These are phyloP conservation scores for Wickerhamiella parazyma DNA, from an alignment of 805 yeast genomes.

Conservation along the genomic window DNA sequence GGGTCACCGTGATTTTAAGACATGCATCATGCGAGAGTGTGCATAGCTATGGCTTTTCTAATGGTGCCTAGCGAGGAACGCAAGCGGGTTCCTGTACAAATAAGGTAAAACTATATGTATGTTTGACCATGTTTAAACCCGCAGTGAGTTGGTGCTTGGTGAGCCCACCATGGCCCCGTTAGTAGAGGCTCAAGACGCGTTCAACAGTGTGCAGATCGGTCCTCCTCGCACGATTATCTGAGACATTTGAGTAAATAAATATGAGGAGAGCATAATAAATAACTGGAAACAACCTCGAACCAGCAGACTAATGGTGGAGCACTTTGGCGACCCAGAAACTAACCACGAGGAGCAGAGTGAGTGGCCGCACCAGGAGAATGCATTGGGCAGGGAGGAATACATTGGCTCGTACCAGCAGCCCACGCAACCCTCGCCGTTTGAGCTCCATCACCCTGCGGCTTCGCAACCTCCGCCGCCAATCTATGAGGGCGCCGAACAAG, in stretches of 20 bases:
- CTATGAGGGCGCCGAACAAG: not conserved
- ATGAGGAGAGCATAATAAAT: not conserved
- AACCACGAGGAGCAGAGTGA: not conserved
- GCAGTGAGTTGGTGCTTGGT: no score
- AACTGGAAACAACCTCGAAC: not conserved
- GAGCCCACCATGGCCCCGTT: no score
- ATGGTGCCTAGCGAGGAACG: not conserved
- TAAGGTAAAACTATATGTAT: no score
- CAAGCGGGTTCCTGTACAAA: no score
- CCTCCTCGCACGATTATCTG: slow-evolving; percentile 1
- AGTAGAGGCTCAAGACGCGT: not conserved
- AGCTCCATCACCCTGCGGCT: not conserved
- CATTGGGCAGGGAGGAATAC: not conserved
- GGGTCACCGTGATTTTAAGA: not conserved
- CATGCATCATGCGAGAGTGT: not conserved
- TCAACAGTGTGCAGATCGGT: no score
- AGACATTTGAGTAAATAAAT: slow-evolving; percentile 8
- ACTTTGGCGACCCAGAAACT: not conserved
- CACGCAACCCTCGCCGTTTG: not conserved
- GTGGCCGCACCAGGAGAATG: not conserved
- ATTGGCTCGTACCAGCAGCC: not conserved
- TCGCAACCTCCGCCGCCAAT: not conserved
- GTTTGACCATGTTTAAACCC: no score
- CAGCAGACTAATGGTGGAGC: not conserved
- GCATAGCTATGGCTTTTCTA: not conserved